These are phyloP conservation scores for Melampsora larici-populina DNA, from an alignment of 1,284 basidiomycete genomes.

Conservation along the genomic window DNA sequence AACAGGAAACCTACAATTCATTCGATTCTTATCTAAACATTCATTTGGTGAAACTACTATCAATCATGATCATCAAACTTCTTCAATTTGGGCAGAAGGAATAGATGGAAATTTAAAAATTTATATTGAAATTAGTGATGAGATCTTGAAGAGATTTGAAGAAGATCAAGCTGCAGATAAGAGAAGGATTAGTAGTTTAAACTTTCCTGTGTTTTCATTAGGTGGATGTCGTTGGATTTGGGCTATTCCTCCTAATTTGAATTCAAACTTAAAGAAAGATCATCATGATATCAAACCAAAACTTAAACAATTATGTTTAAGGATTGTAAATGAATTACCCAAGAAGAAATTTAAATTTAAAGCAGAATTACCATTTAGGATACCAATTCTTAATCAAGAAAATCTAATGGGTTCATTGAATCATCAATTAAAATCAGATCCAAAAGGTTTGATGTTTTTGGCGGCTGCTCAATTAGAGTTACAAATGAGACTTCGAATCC, in stretches of 20 bases:
- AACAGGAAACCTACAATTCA: constrained; percentile 24
- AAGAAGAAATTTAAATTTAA: constrained; percentile 24
- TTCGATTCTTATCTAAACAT: constrained; percentile 22
- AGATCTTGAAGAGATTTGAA: constrained; percentile 25
- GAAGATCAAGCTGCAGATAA: constrained; percentile 18
- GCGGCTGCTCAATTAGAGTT: not conserved
- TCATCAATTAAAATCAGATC: not conserved
- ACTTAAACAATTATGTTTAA: constrained; percentile 27
- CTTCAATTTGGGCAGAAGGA: constrained; percentile 28
- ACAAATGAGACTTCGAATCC: too few relatives aligned
- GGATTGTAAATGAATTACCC: constrained; percentile 18
- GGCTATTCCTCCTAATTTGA: not conserved
- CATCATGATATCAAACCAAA: not conserved
- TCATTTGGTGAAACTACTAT: not conserved
- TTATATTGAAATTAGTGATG: constrained; percentile 2
- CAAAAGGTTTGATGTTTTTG: not conserved
- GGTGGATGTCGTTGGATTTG: constrained; percentile 35
- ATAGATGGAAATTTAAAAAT: constrained; percentile 19
- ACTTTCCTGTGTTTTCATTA: constrained; percentile 18
- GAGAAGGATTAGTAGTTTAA: constrained; percentile 6
- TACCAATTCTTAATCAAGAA: not conserved
- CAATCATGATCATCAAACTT: not conserved
- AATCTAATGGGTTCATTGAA: not conserved
- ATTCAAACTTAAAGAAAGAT: not conserved
- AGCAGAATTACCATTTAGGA: not conserved